A percentile compares a stretch with the other conserved stretches of the same genome.
phyloP scores from a whole-genome alignment of 176 grass and related monocot species.

The Avena eriantha region DNA sequence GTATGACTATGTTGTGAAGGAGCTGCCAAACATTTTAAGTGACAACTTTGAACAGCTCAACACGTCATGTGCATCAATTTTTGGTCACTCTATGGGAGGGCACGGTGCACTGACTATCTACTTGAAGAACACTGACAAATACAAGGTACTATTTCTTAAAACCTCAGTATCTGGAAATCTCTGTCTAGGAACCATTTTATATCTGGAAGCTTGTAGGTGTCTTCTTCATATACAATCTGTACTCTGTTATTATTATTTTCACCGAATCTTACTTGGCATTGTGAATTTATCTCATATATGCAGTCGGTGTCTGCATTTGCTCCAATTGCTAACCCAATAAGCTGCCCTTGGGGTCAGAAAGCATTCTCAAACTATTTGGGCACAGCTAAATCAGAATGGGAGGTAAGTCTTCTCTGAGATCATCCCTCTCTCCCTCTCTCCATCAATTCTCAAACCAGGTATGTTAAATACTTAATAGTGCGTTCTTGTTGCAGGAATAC shows the following conservation, averaged over 20 bases:
- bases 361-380: slow-evolving; percentile 99
- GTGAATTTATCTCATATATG: slow-evolving; percentile 34
- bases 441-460: background rate
- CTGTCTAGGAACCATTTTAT: slow-evolving; percentile 12
- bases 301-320: slow-evolving; percentile 93
- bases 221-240: background rate
- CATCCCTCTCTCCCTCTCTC: background rate
- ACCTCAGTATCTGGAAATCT: background rate
- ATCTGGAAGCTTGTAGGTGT: background rate
- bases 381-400: slow-evolving; percentile 73
- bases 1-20: slow-evolving; percentile 94
- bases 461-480: slow-evolving; percentile 20
- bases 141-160: slow-evolving; percentile 66
- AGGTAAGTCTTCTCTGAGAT: slow-evolving; percentile 50
- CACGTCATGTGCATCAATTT: slow-evolving; percentile 79
- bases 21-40: slow-evolving; percentile 79
- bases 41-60: slow-evolving; percentile 87
- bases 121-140: slow-evolving; percentile 93
- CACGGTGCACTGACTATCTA: slow-evolving; percentile 90
- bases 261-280: background rate
- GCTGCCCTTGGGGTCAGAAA: slow-evolving; percentile 94
- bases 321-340: slow-evolving; percentile 84
- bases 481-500: slow-evolving; percentile 64
- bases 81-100: slow-evolving; percentile 97
- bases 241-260: background rate